Conservation (phyloP, 2,329 filamentous ascomycete genomes). For the Ophiostoma angusticollis region DNA sequence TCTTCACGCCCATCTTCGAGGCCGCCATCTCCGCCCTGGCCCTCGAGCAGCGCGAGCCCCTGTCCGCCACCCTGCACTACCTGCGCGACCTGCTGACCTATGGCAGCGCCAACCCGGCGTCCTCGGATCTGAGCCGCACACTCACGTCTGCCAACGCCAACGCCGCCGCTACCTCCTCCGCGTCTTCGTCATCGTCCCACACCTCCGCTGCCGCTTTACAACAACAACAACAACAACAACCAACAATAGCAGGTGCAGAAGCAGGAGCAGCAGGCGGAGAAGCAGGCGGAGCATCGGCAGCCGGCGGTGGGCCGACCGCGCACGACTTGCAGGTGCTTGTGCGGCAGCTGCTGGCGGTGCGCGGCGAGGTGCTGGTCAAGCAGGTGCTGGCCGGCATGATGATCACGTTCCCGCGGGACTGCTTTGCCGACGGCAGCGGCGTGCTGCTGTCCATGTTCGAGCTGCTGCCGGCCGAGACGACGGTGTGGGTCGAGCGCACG, state of each 20-base stretch:
- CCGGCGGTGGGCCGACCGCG: constrained; percentile 45
- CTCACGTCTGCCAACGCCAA: too few relatives aligned
- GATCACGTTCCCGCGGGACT: constrained; percentile 94
- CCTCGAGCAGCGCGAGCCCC: constrained; percentile 79
- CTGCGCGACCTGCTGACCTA: constrained; percentile 84
- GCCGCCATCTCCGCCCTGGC: constrained; percentile 78
- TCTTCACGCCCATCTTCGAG: constrained; percentile 73
- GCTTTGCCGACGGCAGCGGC: constrained; percentile 86
- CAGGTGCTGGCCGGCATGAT: constrained; percentile 95
- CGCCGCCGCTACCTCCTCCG: constrained; percentile 35
- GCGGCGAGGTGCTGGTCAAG: constrained; percentile 71
- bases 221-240: too few relatives aligned
- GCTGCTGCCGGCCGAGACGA: constrained; percentile 66
- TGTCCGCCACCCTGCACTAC: constrained; percentile 87
- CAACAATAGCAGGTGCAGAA: too few relatives aligned
- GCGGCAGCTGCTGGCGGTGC: constrained; percentile 53
- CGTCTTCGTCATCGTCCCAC: too few relatives aligned
- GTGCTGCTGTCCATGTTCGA: constrained; percentile 86
- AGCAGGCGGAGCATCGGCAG: constrained; percentile 57
- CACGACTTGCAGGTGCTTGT: constrained; percentile 61
- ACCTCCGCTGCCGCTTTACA: too few relatives aligned
- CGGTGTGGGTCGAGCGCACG: constrained; percentile 71
- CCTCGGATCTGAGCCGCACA: too few relatives aligned
- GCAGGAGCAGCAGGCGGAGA: constrained; percentile 54
- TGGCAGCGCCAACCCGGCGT: constrained; percentile 61